A percentile compares a stretch with the other conserved stretches of the same genome.
phyloP scores from a whole-genome alignment of 768 basidiomycete genomes.

The Podaxis carcinomalis region DNA sequence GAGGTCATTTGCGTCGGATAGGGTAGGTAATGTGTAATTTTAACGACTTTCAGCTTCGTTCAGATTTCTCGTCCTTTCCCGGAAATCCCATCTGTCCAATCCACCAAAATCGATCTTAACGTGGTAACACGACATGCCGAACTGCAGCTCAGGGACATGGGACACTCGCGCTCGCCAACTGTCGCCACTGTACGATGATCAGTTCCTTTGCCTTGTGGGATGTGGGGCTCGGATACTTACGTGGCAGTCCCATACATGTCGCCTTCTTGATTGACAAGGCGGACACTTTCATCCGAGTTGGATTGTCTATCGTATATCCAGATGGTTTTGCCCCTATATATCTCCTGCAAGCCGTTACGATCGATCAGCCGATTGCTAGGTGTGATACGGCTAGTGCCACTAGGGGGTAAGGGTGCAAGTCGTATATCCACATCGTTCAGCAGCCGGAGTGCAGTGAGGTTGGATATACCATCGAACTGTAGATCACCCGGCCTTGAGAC shows the following conservation, averaged over 20 bases:
- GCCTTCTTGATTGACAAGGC: conserved; percentile 59
- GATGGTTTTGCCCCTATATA: conserved; percentile 60
- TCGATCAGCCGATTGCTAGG: conserved; percentile 60
- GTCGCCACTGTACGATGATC: conserved; percentile 50
- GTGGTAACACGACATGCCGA: conserved; percentile 52
- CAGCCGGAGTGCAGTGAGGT: conserved; percentile 60
- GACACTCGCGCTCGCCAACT: conserved; percentile 74
- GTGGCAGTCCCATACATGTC: conserved; percentile 75
- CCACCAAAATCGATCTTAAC: conserved; percentile 77
- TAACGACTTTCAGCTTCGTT: conserved; percentile 38
- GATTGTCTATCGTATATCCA: conserved; percentile 76
- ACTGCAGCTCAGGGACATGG: conserved; percentile 71
- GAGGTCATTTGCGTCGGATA: neutral
- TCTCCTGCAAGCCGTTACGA: conserved; percentile 64
- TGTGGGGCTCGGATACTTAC: conserved; percentile 36
- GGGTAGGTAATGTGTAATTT: neutral
- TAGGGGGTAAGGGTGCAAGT: conserved; percentile 41
- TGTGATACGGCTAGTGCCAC: conserved; percentile 39
- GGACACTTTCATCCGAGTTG: conserved; percentile 60
- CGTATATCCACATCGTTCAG: conserved; percentile 71
- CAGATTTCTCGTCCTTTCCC: conserved; percentile 60
- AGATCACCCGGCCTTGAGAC: conserved; percentile 36
- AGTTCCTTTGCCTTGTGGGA: neutral
- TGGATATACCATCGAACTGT: conserved; percentile 49
- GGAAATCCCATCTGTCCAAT: conserved; percentile 66